A percentile compares a stretch with the other conserved stretches of the same genome.
phyloP scores from a whole-genome alignment of 345 rosid species.

The Citropsis articulata region DNA sequence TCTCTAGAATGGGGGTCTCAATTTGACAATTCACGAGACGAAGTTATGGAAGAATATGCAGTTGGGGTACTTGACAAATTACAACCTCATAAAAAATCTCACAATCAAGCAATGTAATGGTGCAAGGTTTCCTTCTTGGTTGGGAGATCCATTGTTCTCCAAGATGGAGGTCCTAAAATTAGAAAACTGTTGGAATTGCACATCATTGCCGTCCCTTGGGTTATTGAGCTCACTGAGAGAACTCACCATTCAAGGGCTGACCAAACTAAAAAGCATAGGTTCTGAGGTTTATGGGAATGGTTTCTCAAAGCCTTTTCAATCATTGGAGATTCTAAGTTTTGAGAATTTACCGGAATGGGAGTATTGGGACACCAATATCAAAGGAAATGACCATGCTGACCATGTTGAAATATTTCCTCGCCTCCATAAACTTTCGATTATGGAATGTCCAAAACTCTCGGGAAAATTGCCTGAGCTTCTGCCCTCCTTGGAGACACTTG shows the following conservation, averaged over 20 bases:
- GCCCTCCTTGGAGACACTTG: not conserved
- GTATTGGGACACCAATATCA: not conserved
- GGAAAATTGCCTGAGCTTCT: not conserved
- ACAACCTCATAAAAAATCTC: not conserved
- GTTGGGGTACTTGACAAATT: not conserved
- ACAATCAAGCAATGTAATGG: not conserved
- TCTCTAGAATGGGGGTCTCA: not conserved
- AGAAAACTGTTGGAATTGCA: not conserved
- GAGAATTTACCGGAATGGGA: not conserved
- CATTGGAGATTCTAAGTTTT: not conserved
- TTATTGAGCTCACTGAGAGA: not conserved
- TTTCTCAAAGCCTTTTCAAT: not conserved
- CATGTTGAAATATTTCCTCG: too few relatives aligned
- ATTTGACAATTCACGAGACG: not conserved
- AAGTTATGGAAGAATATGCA: not conserved
- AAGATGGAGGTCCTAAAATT: not conserved
- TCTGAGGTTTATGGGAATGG: not conserved
- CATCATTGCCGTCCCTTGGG: not conserved
- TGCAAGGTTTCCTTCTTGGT: not conserved
- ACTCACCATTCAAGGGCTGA: not conserved
- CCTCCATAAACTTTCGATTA: not conserved
- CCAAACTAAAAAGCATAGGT: not conserved
- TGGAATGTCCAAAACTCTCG: not conserved
- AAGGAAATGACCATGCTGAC: not conserved
- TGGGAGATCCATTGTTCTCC: not conserved